Evolutionary conservation across 2,329 filamentous ascomycete species (phyloP).

Genomic region (Aschersonia sp.): DNA sequence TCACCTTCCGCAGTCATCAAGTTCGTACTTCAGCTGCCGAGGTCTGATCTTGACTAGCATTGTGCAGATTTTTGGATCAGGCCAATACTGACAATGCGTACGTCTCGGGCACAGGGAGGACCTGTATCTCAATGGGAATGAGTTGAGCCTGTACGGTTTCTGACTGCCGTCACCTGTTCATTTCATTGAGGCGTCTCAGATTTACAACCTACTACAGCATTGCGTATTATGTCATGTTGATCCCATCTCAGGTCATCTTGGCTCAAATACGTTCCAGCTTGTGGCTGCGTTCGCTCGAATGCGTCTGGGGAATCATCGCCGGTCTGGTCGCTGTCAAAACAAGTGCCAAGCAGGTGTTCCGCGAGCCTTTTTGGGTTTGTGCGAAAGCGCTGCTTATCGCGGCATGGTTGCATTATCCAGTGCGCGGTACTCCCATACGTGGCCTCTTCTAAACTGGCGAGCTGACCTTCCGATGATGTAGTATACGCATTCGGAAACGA

Average conservation of each 20-base stretch:
- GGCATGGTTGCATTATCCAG: constrained; percentile 20
- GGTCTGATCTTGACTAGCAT: neutral
- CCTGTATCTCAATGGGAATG: constrained; percentile 24
- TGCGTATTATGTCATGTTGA: constrained; percentile 38
- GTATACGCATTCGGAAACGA: constrained; percentile 24
- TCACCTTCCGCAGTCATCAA: no score
- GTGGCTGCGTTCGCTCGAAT: constrained; percentile 22
- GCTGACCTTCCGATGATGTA: constrained; percentile 12
- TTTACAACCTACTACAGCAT: constrained; percentile 37
- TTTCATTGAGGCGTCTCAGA: constrained; percentile 1
- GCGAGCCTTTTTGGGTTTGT: constrained; percentile 24
- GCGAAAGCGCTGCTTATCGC: constrained; percentile 20
- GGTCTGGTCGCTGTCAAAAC: constrained; percentile 16
- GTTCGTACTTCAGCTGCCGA: neutral
- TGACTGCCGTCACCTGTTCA: neutral
- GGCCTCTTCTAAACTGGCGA: neutral
- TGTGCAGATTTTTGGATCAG: constrained; percentile 16
- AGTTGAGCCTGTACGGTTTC: constrained; percentile 5
- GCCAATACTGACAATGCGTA: constrained; percentile 18
- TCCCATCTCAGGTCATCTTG: constrained; percentile 22
- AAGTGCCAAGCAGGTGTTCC: constrained; percentile 20
- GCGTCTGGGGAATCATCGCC: constrained; percentile 13
- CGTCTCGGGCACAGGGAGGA: constrained; percentile 29
- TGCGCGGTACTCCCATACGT: neutral
- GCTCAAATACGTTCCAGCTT: constrained; percentile 21